Evolutionary conservation across 2,329 filamentous ascomycete species (phyloP), one percentile per base, ranked within the genome.

Genomic region (Colletotrichum sp.): DNA sequence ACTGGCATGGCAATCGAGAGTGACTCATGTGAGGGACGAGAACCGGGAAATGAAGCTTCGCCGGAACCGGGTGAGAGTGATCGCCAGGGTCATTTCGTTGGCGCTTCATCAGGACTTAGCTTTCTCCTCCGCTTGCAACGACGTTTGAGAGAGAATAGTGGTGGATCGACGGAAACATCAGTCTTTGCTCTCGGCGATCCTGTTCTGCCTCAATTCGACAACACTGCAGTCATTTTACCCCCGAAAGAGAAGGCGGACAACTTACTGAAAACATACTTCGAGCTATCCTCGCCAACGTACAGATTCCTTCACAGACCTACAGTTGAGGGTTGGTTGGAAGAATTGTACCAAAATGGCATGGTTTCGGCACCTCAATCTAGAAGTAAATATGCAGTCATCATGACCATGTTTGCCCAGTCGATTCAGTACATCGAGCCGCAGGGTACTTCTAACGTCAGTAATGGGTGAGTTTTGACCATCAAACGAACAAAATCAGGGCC

Each of bases 51-150:
- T 13, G 44, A 49, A 65, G 64, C 63, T 18, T 82, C 81, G 5
- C 81, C 81, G 5, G 81, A 82, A 30, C 81, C 80, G 3, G 75
- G 80, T 0, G 81, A 82, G 26, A 79, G 78, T 1, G 82, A 83
- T 26, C 72, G 79, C 3, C 79, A 83, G 66, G 82, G 82, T 0
- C 82, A 83, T 16, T 83, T 83, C 16, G 79, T 82, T 28, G 82
- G 82, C 1, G 81, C 81, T 9, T 79, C 81, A 3, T 83, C 81
- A 3, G 81, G 81, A 1, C 78, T 82, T 1, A 81, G 81, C 0
- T 83, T 83, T 13, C 66, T 83, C 5, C 79, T 82, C 1, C 68
- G 81, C 9, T 78, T 83, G 2, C 81, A 83, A 62, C 81, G 81
- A 12, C 79, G 80, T 0, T 69, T 83, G 21, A 76, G 80, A 13